Conservation (phyloP, 495 filamentous ascomycete genomes). For the Penicillium paradoxum region DNA sequence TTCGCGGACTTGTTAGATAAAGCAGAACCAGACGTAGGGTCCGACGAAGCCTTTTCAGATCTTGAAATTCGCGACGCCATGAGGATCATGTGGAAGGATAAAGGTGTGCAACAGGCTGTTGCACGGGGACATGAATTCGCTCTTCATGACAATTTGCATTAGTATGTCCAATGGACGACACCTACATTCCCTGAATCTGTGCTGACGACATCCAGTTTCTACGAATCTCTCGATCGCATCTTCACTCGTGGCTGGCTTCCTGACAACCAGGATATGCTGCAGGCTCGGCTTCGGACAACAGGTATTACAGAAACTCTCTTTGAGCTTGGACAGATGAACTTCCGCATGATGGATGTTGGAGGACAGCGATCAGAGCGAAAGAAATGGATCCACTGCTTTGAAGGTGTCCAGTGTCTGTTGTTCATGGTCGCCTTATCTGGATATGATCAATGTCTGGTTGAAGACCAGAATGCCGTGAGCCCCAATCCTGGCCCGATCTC, state of each 20-base stretch:
- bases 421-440: constrained; percentile 96
- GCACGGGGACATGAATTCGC: constrained; percentile 92
- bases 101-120: constrained; percentile 79
- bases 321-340: constrained; percentile 89
- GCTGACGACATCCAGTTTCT: constrained; percentile 63
- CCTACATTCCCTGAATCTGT: neutral
- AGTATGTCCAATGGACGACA: constrained; percentile 56
- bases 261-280: constrained; percentile 94
- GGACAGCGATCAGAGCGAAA: constrained; percentile 96
- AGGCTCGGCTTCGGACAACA: constrained; percentile 87
- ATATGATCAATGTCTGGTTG: constrained; percentile 94
- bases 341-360: constrained; percentile 98
- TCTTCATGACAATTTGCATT: constrained; percentile 88
- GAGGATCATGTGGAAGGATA: constrained; percentile 77
- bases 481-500: neutral
- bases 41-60: constrained; percentile 64
- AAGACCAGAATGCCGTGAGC: constrained; percentile 94
- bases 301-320: constrained; percentile 97
- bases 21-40: constrained; percentile 68
- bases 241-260: constrained; percentile 85
- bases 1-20: constrained; percentile 32
- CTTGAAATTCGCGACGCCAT: constrained; percentile 68
- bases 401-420: constrained; percentile 88
- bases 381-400: constrained; percentile 99
- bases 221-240: constrained; percentile 80